Conservation (phyloP, 257 asterid genomes). For the Eustoma russellianum region DNA sequence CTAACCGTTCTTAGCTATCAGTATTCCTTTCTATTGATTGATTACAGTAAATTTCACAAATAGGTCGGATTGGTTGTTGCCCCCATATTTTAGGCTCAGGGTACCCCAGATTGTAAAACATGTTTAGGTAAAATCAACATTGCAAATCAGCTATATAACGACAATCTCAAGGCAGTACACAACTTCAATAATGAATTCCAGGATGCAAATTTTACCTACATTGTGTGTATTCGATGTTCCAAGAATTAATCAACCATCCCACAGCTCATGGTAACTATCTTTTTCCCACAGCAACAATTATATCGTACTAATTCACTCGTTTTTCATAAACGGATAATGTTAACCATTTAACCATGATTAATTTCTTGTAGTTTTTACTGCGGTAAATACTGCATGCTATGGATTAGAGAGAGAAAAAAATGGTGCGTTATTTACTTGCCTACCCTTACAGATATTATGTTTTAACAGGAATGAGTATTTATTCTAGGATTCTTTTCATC, state of each 20-base stretch:
- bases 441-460: slow-evolving; percentile 64
- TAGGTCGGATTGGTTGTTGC: slow-evolving; percentile 91
- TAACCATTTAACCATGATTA: too few relatives aligned
- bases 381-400: slow-evolving; percentile 79
- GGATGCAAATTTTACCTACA: slow-evolving; percentile 57
- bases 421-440: slow-evolving; percentile 87
- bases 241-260: slow-evolving; percentile 61
- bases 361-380: slow-evolving; percentile 63
- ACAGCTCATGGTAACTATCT: slow-evolving; percentile 44
- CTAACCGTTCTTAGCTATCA: too few relatives aligned
- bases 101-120: slow-evolving; percentile 72
- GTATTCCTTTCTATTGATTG: too few relatives aligned
- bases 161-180: slow-evolving; percentile 46
- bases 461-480: slow-evolving; percentile 46
- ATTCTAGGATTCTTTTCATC: slow-evolving; percentile 96
- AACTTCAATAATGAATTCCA: slow-evolving; percentile 48
- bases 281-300: background rate
- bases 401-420: slow-evolving; percentile 95
- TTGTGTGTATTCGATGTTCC: slow-evolving; percentile 71
- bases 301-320: background rate
- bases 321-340: too few relatives aligned
- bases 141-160: slow-evolving; percentile 68
- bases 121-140: slow-evolving; percentile 58
- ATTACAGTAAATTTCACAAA: too few relatives aligned
- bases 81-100: slow-evolving; percentile 90